Evolutionary conservation across 257 asterid genomes (phyloP).

Genomic region (Anisodus acutangulus): DNA sequence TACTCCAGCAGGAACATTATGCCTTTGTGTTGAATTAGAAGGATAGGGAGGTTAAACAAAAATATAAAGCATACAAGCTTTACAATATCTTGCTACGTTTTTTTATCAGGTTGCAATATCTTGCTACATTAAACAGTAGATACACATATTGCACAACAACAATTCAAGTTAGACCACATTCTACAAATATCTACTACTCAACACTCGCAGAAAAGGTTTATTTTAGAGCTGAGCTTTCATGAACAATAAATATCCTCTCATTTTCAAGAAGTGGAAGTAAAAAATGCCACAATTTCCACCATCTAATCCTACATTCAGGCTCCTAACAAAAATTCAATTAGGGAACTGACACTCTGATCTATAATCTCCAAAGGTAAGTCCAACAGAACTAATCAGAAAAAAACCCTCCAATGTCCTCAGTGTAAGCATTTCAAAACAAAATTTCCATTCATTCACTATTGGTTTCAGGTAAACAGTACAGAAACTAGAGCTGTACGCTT

Average conservation of each 20-base stretch:
- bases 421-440: not conserved
- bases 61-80: not conserved
- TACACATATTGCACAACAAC: not conserved
- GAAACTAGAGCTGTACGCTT: not conserved
- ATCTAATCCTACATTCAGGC: not conserved
- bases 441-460: not conserved
- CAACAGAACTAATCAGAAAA: not conserved
- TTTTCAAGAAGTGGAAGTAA: not conserved
- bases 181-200: not conserved
- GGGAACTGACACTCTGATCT: not conserved
- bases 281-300: not conserved
- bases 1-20: not conserved
- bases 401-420: not conserved
- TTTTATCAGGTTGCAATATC: not conserved
- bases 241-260: not conserved
- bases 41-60: not conserved
- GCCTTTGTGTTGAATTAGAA: not conserved
- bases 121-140: not conserved
- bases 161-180: not conserved
- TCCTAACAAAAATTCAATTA: not conserved
- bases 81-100: not conserved
- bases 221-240: slow-evolving; percentile 6
- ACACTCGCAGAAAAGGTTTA: not conserved
- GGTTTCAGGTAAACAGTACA: slow-evolving; percentile 7
- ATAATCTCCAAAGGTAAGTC: not conserved